Evolutionary conservation across 176 grass and related monocot genomes (phyloP).

Genomic region (Lolium rigidum): DNA sequence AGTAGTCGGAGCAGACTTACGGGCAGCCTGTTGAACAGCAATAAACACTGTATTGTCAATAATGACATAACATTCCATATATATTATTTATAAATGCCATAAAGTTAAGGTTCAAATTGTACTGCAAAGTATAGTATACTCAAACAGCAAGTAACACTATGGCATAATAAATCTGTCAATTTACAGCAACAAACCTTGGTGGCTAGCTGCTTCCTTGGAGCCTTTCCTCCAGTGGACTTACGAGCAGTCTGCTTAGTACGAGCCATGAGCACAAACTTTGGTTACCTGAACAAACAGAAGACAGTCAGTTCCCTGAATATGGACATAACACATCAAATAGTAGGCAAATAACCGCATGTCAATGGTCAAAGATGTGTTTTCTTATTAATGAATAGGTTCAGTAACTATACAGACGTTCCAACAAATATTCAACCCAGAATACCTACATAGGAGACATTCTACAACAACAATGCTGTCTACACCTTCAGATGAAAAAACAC

Average conservation of each 20-base stretch:
- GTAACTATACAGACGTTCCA: not conserved
- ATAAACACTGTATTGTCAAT: not conserved
- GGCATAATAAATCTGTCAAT: not conserved
- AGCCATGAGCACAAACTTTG: constrained; percentile 47
- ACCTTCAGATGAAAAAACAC: not conserved
- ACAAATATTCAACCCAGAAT: not conserved
- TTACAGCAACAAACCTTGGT: constrained; percentile 57
- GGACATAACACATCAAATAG: not conserved
- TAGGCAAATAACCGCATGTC: not conserved
- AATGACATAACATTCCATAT: not conserved
- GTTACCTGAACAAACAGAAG: constrained; percentile 22
- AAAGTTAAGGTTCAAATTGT: not conserved
- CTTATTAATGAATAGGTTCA: not conserved
- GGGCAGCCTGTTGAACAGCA: constrained; percentile 52
- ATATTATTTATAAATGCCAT: not conserved
- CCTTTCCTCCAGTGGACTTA: constrained; percentile 71
- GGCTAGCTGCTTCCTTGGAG: constrained; percentile 69
- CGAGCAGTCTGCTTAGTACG: constrained; percentile 78
- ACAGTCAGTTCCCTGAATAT: not conserved
- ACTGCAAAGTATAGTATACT: not conserved
- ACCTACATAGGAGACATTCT: not conserved
- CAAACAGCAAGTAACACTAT: not conserved
- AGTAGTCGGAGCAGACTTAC: constrained; percentile 71
- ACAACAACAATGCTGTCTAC: not conserved
- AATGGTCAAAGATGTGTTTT: not conserved